Evolutionary conservation across 257 asterid genomes (phyloP), one percentile per base, ranked within the genome.

Genomic region (Verbena officinalis): DNA sequence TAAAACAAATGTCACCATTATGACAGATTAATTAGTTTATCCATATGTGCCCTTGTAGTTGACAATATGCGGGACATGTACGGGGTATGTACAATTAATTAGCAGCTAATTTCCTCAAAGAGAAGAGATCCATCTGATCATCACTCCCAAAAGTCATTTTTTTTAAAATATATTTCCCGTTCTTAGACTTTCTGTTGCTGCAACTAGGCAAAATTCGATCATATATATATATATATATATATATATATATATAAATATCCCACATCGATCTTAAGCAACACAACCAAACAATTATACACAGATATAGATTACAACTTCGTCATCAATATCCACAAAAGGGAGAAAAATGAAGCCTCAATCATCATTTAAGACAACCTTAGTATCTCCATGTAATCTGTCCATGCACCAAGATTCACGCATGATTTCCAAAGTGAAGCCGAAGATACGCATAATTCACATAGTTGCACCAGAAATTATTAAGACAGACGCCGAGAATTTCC

Each of bases 391-490:
- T 11, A 77, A 73, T 70, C 67, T 73, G 55, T 16, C 58, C 57
- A 50, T 78, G 75, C 80, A 75, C 39, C 67, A 76, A 8, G 73
- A 76, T 24, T 86, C 96, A 1, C 88, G 55, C 58, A 50, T 75
- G 9, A 76, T 82, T 55, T 71, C 73, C 74, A 83, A 80, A 64
- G 34, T 62, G 30, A 87, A 79, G 86, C 95, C 96, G 0, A 87
- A 83, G 75, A 85, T 87, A 17, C 92, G 97, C 68, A 82, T 90
- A 73, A 85, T 85, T 71, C 96, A 90, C 84, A 68, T 87, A 52
- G 76, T 83, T 27, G 88, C 88, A 42, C 96, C 96, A 5, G 74
- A 87, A 46, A 79, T 90, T 68, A 90, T 90, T 57, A 85, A 81
- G 74, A 83, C 95, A 5, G 84, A 81, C 30, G 92, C 70, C 5